phyloP scores from a whole-genome alignment of 1,284 basidiomycete species.

The Moniliophthora roreri region DNA sequence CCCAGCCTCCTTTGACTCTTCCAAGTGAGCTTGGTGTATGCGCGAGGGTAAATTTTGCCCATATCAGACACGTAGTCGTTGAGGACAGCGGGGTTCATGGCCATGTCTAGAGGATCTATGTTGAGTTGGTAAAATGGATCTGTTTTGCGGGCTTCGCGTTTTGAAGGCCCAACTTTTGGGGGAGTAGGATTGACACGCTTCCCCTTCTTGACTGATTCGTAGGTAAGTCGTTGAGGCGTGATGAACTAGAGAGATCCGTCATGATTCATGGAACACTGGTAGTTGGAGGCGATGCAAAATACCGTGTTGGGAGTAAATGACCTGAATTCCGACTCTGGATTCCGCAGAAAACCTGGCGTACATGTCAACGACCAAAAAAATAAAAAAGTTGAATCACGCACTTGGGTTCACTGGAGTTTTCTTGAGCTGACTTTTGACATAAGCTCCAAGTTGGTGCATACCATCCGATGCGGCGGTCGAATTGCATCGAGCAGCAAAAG shows the following conservation, averaged over 20 bases:
- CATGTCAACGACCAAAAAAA: too few species aligned
- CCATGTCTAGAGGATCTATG: slow-evolving; percentile 69
- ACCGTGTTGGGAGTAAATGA: slow-evolving; percentile 23
- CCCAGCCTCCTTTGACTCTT: slow-evolving; percentile 80
- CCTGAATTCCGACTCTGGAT: slow-evolving; percentile 21
- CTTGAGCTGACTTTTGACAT: too few species aligned
- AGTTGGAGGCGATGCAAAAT: slow-evolving; percentile 7
- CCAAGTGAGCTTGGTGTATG: slow-evolving; percentile 75
- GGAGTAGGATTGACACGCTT: slow-evolving; percentile 23
- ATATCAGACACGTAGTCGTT: slow-evolving; percentile 75
- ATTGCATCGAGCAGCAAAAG: too few species aligned
- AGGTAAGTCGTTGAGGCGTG: slow-evolving; percentile 44
- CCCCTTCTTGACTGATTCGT: slow-evolving; percentile 33
- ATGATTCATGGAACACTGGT: neutral
- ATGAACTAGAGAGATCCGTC: slow-evolving; percentile 35
- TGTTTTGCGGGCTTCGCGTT: slow-evolving; percentile 43
- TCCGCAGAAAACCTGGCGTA: neutral
- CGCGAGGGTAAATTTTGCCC: slow-evolving; percentile 81
- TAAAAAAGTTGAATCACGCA: too few species aligned
- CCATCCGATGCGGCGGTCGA: too few species aligned
- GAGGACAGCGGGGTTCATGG: slow-evolving; percentile 69
- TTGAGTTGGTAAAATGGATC: slow-evolving; percentile 72
- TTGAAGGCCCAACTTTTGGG: slow-evolving; percentile 50
- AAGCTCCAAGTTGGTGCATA: too few species aligned
- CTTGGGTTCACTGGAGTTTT: too few species aligned